phyloP scores from a whole-genome alignment of 768 basidiomycete species.

The Termitomyces sp. region DNA sequence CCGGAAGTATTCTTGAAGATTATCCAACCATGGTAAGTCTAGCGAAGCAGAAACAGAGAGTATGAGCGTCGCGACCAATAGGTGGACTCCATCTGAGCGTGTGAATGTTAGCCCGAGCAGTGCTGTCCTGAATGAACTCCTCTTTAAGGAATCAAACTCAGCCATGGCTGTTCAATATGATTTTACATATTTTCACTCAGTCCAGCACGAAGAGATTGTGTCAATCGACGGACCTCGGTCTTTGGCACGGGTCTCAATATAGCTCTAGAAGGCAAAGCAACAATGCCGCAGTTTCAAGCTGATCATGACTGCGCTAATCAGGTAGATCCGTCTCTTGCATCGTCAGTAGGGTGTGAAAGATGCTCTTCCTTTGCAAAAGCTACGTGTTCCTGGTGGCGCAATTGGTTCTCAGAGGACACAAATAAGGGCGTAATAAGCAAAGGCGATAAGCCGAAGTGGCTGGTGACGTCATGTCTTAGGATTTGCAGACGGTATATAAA shows the following conservation, averaged over 20 bases:
- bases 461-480: slow-evolving; percentile 15
- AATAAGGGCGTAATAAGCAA: background rate
- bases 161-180: background rate
- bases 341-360: background rate
- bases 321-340: background rate
- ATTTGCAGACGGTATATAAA: slow-evolving; percentile 7
- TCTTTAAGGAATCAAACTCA: background rate
- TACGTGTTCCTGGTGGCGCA: background rate
- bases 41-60: too few species aligned
- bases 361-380: background rate
- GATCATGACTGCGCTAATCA: background rate
- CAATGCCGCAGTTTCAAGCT: background rate
- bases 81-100: background rate
- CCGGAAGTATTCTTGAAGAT: background rate
- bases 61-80: too few species aligned
- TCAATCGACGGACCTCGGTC: background rate
- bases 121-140: too few species aligned
- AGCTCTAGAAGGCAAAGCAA: too few species aligned
- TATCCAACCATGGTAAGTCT: background rate
- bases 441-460: background rate
- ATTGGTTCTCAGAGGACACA: background rate
- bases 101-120: background rate
- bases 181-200: background rate
- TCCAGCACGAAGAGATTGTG: background rate
- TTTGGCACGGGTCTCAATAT: background rate